phyloP scores from a whole-genome alignment of 2,329 filamentous ascomycete species.

The Chrysoporthe austroafricana region DNA sequence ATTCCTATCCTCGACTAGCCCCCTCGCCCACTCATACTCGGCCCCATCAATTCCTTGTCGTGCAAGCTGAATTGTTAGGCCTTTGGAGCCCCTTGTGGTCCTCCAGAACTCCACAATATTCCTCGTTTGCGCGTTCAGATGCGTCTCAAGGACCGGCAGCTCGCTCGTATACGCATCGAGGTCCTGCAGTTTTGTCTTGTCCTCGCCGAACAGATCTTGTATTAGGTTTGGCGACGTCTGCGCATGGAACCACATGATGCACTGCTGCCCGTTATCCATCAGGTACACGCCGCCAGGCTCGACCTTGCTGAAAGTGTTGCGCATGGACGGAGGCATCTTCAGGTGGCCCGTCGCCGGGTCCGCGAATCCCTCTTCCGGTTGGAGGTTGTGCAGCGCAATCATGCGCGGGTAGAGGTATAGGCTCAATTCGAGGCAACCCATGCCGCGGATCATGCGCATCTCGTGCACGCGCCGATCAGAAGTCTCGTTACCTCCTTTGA shows the following conservation, averaged over 20 bases:
- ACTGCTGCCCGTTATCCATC: constrained; percentile 92
- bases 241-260: constrained; percentile 88
- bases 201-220: constrained; percentile 85
- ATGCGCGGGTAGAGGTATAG: constrained; percentile 95
- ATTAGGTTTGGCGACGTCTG: constrained; percentile 93
- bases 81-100: constrained; percentile 81
- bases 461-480: constrained; percentile 91
- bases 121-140: constrained; percentile 90
- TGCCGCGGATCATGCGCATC: constrained; percentile 84
- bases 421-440: constrained; percentile 83
- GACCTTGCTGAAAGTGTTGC: constrained; percentile 83
- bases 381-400: constrained; percentile 86
- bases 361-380: constrained; percentile 88
- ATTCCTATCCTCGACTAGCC: constrained; percentile 92
- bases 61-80: constrained; percentile 85
- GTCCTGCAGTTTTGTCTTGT: constrained; percentile 68
- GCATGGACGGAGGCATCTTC: constrained; percentile 77
- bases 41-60: constrained; percentile 91
- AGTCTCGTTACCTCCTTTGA: constrained; percentile 90
- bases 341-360: constrained; percentile 84
- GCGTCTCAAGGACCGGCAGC: constrained; percentile 84
- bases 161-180: constrained; percentile 82
- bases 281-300: constrained; percentile 94
- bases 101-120: constrained; percentile 90
- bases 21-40: constrained; percentile 92